These are phyloP conservation scores for Pseudocercospora fijiensis DNA, from an alignment of 2,329 filamentous ascomycete species.

Conservation along the genomic window DNA sequence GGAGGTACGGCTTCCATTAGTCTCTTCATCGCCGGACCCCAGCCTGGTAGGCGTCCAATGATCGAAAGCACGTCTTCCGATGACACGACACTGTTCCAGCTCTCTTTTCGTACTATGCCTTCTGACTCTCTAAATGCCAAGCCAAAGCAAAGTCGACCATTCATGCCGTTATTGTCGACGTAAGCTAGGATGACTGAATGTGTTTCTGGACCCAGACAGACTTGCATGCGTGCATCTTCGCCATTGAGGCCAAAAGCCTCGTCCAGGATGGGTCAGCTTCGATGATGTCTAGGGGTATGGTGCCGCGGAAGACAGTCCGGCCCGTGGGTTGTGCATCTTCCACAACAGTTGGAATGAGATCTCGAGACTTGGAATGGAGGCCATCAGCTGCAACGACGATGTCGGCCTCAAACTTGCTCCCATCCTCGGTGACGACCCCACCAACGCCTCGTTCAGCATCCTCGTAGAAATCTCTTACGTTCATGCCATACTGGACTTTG, in stretches of 20 bases:
- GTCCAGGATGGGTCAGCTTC: constrained; percentile 23
- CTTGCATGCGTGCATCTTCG: constrained; percentile 21
- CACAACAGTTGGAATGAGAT: constrained; percentile 10
- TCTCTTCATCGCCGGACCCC: constrained; percentile 49
- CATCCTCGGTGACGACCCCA: constrained; percentile 40
- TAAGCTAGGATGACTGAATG: constrained; percentile 41
- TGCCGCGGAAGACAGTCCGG: constrained; percentile 25
- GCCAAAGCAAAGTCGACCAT: constrained; percentile 50
- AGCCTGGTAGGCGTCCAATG: constrained; percentile 28
- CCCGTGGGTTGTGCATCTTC: constrained; percentile 24
- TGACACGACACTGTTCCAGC: constrained; percentile 48
- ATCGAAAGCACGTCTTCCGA: constrained; percentile 34
- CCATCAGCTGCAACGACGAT: constrained; percentile 39
- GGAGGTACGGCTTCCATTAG: constrained; percentile 45
- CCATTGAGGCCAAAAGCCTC: constrained; percentile 25
- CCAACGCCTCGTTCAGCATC: constrained; percentile 35
- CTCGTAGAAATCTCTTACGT: constrained; percentile 48
- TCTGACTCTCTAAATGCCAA: constrained; percentile 48
- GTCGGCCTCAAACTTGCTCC: constrained; percentile 45
- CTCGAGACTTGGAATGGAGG: constrained; percentile 13
- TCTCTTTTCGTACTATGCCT: constrained; percentile 38
- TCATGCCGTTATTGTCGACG: constrained; percentile 48
- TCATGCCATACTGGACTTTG: constrained; percentile 18
- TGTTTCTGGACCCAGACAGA: constrained; percentile 28
- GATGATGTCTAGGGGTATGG: constrained; percentile 25